Base-by-base conservation (phyloP, 306 rosid genomes). In the Vachellia pachyceras region DNA sequence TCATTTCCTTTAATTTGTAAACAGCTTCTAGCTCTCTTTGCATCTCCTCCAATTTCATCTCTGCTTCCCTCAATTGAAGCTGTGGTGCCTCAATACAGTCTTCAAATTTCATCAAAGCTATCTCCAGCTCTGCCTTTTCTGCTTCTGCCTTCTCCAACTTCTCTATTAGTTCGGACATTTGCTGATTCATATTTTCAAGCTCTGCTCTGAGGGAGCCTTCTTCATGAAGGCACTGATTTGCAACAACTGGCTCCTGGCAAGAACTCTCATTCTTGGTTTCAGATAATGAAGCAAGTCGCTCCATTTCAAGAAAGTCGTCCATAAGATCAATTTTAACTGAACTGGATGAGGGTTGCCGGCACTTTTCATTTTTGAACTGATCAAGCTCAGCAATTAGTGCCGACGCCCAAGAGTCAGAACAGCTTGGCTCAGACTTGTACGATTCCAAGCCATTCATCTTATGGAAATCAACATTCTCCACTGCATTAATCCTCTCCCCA, bases 301-400 rank as follows among this genome's bases (percentile, higher is more conserved):
- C 97, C 97, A 93, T 91, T 83, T 93, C 97, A 50, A 93, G 97
- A 84, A 93, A 93, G 86, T 93, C 97, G 20, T 93, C 96, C 97
- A 93, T 93, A 80, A 93, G 89, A 78, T 88, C 90, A 50, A 90
- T 87, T 75, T 87, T 89, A 20, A 77, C 47, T 36, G 97, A 90
- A 78, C 82, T 71, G 40, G 87, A 66, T 15, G 82, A 87, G 29
- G 83, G 74, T 61, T 82, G 82, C 69, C 88, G 84, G 45, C 86
- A 75, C 82, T 89, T 95, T 67, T 89, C 97, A 81, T 88, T 84
- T 89, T 91, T 93, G 84, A 91, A 90, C 77, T 90, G 98, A 84
- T 90, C 92, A 79, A 94, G 97, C 85, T 94, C 97, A 3, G 90
- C 91, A 69, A 87, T 86, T 45, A 95, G 84, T 22, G 95, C 90